Conservation (phyloP, 306 rosid species). For the Citrullus mucosospermus region DNA sequence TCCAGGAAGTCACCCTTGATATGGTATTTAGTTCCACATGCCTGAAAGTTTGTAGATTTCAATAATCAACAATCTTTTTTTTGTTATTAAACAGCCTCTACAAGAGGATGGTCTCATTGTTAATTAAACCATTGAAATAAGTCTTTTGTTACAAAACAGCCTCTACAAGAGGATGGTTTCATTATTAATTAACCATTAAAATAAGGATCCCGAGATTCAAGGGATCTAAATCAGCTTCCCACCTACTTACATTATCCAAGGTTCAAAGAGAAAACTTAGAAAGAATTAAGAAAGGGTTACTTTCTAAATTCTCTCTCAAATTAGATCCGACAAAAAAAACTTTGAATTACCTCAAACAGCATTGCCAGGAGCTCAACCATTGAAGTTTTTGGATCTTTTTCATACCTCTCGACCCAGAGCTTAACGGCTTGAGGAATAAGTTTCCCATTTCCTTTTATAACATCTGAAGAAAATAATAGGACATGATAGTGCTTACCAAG, state of each 20-base stretch:
- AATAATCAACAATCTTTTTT: conserved; percentile 3
- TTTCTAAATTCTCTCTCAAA: background rate
- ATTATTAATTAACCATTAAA: background rate
- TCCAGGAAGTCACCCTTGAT: conserved; percentile 63
- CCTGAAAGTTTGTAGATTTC: conserved; percentile 36
- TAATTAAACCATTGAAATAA: background rate
- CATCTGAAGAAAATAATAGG: conserved; percentile 40
- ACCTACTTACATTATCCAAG: background rate
- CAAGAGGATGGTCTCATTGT: background rate
- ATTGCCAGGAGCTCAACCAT: conserved; percentile 62
- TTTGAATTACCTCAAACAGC: conserved; percentile 64
- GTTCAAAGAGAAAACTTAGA: background rate
- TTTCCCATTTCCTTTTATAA: conserved; percentile 48
- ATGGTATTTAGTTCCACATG: conserved; percentile 78
- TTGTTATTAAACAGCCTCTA: background rate
- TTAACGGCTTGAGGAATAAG: conserved; percentile 54
- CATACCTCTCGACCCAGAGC: conserved; percentile 30
- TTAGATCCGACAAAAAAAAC: background rate
- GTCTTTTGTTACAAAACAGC: background rate
- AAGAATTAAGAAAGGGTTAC: background rate
- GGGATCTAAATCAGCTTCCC: background rate
- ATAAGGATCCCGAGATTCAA: background rate
- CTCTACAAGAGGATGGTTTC: background rate
- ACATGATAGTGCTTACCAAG: background rate
- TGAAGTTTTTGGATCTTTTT: conserved; percentile 60